Evolutionary conservation across 2,329 filamentous ascomycete genomes (phyloP).

Genomic region (Nemania diffusa): DNA sequence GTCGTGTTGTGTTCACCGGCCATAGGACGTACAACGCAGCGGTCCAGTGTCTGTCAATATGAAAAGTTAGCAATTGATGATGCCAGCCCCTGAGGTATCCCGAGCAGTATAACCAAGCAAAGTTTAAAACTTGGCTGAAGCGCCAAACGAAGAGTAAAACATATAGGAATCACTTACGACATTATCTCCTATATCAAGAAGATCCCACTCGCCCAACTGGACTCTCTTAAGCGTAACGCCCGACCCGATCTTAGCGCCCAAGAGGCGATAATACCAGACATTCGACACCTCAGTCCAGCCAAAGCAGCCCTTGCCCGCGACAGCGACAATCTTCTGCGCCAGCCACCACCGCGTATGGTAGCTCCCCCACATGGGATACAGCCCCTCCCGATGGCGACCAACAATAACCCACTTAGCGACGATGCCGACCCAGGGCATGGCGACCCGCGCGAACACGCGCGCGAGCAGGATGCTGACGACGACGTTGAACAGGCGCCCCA

Average conservation of each 20-base stretch:
- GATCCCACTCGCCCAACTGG: conserved; percentile 65
- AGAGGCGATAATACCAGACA: conserved; percentile 60
- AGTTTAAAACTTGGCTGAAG: background rate
- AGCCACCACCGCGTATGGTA: conserved; percentile 71
- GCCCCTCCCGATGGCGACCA: conserved; percentile 62
- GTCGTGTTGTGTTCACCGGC: conserved; percentile 66
- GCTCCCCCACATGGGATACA: conserved; percentile 68
- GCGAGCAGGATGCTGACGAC: conserved; percentile 53
- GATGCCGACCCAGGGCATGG: conserved; percentile 61
- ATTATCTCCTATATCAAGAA: conserved; percentile 64
- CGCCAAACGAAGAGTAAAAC: background rate
- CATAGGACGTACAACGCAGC: conserved; percentile 63
- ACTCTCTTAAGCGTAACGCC: conserved; percentile 60
- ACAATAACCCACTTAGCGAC: conserved; percentile 65
- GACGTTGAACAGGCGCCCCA: conserved; percentile 61
- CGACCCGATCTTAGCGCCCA: conserved; percentile 64
- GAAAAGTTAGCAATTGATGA: background rate
- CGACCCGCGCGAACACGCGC: conserved; percentile 51
- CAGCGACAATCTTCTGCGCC: conserved; percentile 62
- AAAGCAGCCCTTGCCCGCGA: conserved; percentile 62
- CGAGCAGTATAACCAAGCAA: background rate
- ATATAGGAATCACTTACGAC: conserved; percentile 41
- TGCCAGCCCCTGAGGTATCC: background rate
- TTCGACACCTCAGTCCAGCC: conserved; percentile 52
- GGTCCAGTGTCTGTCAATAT: conserved; percentile 52